Conservation (phyloP, 805 yeast genomes). For the Spathaspora arborariae region DNA sequence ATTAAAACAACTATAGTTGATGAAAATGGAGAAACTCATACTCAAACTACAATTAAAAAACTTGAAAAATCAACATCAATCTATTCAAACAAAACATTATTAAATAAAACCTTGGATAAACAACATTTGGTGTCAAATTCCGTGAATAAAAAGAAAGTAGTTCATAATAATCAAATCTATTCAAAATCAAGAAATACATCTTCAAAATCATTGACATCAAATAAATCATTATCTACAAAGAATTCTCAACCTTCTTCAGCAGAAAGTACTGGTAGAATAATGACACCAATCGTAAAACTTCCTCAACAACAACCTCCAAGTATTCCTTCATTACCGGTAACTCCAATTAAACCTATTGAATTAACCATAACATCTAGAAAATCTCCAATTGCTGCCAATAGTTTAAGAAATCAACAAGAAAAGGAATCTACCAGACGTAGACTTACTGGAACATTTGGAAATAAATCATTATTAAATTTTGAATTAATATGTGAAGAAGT, state of each 20-base stretch:
- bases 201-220: constrained; percentile 7
- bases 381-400: background rate
- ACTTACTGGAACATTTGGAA: constrained; percentile 13
- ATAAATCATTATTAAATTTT: constrained; percentile 27
- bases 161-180: constrained; percentile 20
- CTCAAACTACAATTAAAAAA: constrained; percentile 16
- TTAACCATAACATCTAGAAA: background rate
- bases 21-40: constrained; percentile 18
- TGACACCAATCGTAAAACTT: constrained; percentile 8
- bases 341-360: background rate
- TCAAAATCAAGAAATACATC: constrained; percentile 3
- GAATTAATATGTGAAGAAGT: constrained; percentile 29
- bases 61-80: constrained; percentile 17
- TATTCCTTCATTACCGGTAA: background rate
- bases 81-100: constrained; percentile 15
- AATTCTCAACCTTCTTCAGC: constrained; percentile 1
- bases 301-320: constrained; percentile 16
- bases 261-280: constrained; percentile 1
- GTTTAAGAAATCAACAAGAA: background rate
- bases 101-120: constrained; percentile 5
- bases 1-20: constrained; percentile 38
- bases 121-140: constrained; percentile 38
- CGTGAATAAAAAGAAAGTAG: constrained; percentile 30
- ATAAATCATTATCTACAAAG: constrained; percentile 1
- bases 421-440: constrained; percentile 1